These are phyloP conservation scores for Escovopsis sp. DNA, from an alignment of 2,329 filamentous ascomycete species.

Conservation along the genomic window DNA sequence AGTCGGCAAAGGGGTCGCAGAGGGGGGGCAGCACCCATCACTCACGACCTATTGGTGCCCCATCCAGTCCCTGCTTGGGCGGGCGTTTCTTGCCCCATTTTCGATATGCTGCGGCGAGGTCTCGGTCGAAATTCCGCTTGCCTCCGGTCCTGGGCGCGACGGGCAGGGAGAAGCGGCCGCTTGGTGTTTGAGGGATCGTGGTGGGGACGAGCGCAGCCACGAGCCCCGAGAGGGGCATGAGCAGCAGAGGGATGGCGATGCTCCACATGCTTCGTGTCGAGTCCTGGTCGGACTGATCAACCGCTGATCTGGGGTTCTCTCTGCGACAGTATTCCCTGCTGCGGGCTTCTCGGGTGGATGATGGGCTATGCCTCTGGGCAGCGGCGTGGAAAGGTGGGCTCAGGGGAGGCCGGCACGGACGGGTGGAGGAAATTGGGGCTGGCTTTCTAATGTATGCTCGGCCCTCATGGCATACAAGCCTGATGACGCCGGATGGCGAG, in stretches of 20 bases:
- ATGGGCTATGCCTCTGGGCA: too few species aligned
- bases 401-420: background rate
- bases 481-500: background rate
- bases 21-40: too few species aligned
- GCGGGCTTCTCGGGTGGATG: too few species aligned
- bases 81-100: conserved; percentile 17
- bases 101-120: conserved; percentile 18
- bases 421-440: background rate
- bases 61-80: conserved; percentile 7
- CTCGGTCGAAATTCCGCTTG: conserved; percentile 18
- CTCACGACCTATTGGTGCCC: conserved; percentile 10
- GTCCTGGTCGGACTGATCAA: too few species aligned
- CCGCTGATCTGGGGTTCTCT: too few species aligned
- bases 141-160: conserved; percentile 10
- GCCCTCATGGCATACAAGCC: too few species aligned
- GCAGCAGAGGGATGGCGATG: background rate
- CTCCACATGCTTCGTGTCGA: conserved; percentile 1
- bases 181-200: background rate
- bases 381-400: too few species aligned
- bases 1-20: too few species aligned
- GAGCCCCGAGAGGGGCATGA: background rate
- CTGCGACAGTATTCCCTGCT: too few species aligned
- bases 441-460: background rate
- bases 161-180: conserved; percentile 15
- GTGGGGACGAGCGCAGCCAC: background rate